These are phyloP conservation scores for Dictyostelium capitatum DNA, from an alignment of 78 protist species.

Conservation along the genomic window DNA sequence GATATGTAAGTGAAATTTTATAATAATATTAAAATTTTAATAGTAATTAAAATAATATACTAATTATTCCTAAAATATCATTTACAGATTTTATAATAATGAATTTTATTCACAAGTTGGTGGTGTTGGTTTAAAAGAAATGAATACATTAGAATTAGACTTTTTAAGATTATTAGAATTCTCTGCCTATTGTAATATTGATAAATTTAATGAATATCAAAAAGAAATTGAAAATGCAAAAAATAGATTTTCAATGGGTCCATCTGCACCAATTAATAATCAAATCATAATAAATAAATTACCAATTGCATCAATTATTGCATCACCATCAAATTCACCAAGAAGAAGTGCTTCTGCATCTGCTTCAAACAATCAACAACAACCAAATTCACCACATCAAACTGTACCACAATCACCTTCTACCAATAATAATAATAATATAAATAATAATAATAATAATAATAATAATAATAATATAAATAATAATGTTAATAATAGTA, in stretches of 20 bases:
- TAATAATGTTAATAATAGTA: background rate
- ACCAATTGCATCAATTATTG: background rate
- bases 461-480: background rate
- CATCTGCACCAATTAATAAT: background rate
- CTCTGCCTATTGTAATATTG: constrained; percentile 46
- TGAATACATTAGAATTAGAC: constrained; percentile 62
- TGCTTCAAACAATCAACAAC: background rate
- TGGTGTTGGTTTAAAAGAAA: constrained; percentile 58
- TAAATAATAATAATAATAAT: background rate
- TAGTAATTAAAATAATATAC: background rate
- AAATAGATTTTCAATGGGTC: constrained; percentile 4
- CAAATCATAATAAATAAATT: background rate
- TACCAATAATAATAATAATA: background rate
- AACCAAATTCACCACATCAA: background rate
- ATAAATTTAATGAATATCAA: constrained; percentile 26
- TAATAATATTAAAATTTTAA: background rate
- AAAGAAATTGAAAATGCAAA: constrained; percentile 17
- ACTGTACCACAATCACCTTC: background rate
- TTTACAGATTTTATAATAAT: constrained; percentile 57
- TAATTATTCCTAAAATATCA: too few relatives aligned
- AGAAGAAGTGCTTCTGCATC: background rate
- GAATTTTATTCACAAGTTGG: constrained; percentile 81
- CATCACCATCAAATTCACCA: constrained; percentile 7
- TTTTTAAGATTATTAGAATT: constrained; percentile 42
- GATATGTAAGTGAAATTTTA: constrained; percentile 43